Conservation (phyloP, 768 basidiomycete species). For the Gloeophyllum trabeum region DNA sequence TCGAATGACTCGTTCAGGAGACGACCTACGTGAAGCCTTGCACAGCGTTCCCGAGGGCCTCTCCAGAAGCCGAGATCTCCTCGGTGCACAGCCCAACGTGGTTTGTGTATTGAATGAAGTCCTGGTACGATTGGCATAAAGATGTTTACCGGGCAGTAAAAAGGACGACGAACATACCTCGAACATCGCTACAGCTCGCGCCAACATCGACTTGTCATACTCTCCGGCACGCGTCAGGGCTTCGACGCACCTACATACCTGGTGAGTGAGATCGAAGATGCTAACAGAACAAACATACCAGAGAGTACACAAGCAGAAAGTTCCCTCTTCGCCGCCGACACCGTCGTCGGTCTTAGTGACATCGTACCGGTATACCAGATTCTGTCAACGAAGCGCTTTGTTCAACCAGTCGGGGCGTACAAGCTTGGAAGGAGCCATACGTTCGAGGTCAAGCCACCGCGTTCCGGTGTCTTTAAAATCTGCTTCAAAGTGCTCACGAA, state of each 20-base stretch:
- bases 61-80: constrained; percentile 78
- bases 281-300: constrained; percentile 33
- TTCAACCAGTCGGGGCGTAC: neutral
- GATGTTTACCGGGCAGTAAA: neutral
- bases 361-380: constrained; percentile 86
- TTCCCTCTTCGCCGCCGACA: constrained; percentile 93
- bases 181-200: constrained; percentile 75
- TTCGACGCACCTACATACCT: constrained; percentile 59
- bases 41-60: constrained; percentile 82
- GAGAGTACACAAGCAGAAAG: constrained; percentile 82
- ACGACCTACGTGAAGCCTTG: constrained; percentile 77
- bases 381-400: constrained; percentile 40
- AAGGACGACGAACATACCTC: constrained; percentile 40
- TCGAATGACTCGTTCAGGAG: constrained; percentile 1
- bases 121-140: constrained; percentile 25
- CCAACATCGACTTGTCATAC: constrained; percentile 55
- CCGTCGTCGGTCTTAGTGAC: constrained; percentile 80
- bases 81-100: constrained; percentile 83
- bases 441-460: constrained; percentile 87
- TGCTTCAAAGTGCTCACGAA: constrained; percentile 79
- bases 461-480: constrained; percentile 79
- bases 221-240: constrained; percentile 83
- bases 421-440: constrained; percentile 31
- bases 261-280: neutral
- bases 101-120: constrained; percentile 74